Base-by-base conservation (phyloP, 2,329 filamentous ascomycete genomes). In the Cadophora luteo-olivacea region DNA sequence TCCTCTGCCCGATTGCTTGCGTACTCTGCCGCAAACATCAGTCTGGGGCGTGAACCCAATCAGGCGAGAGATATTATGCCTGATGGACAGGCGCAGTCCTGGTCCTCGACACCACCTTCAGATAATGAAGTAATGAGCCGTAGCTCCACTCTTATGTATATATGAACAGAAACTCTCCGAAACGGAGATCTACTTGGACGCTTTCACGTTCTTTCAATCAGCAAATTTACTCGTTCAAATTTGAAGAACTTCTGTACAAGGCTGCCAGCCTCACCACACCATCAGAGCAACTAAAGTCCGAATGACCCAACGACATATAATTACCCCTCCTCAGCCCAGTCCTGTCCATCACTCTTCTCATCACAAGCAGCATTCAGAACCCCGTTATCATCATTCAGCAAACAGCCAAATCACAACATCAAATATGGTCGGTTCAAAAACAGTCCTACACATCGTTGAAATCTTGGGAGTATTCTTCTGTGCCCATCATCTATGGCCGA, bases 401-500 rank as follows among this genome's bases (percentile, higher is more conserved):
- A 62, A 61, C 7, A 63, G 36, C 4, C 45, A 64, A 52, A 22
- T 68, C 32, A 62, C 4, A n/a, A 12, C 61, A 12, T 25, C 55
- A 54, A 69, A 62, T 54, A 75, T 75, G 73, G 70, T 70, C 24
- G 52, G 65, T n/a, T 61, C 64, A n/a, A 62, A 64, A 32, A 69
- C 61, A 49, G 36, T 75, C 51, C 52, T 75, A 49, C 72, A 76
- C 64, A 60, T 71, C 25, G 57, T 71, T 24, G 68, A 74, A 33
- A 75, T 77, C 52, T 52, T 74, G 22, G 72, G 71, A 8, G 70
- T 72, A 24, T 73, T 76, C 70, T 63, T 71, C 33, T 73, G 70
- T 36, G 71, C 69, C 1, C 72, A 75, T 52, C 70, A 76, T 25
- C 72, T 76, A n/a, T 76, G 73, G 72, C 75, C 74, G 0, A 75